These are phyloP conservation scores for Botrytis aclada DNA, from an alignment of 2,329 filamentous ascomycete genomes.

Conservation along the genomic window DNA sequence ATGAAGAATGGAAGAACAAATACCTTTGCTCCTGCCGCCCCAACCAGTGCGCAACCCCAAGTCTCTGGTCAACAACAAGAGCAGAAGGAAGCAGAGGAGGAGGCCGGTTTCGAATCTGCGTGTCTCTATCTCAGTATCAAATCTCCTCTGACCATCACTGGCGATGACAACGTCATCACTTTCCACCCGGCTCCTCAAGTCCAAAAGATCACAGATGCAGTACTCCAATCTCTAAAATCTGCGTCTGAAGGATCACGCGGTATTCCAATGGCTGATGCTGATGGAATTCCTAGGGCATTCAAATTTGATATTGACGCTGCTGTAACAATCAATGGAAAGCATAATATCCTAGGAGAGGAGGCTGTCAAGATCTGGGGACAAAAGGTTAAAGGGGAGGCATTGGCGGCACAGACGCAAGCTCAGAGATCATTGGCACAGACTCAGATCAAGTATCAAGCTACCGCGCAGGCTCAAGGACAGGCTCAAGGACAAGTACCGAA, in stretches of 20 bases:
- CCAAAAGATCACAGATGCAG: conserved; percentile 43
- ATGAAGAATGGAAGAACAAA: background rate
- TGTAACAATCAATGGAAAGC: conserved; percentile 44
- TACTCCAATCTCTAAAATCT: conserved; percentile 46
- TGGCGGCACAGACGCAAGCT: background rate
- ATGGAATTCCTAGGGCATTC: conserved; percentile 44
- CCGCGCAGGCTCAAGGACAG: background rate
- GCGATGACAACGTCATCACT: conserved; percentile 48
- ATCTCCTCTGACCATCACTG: conserved; percentile 46
- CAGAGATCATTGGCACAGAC: background rate
- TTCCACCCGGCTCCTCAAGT: conserved; percentile 43
- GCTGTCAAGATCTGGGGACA: background rate
- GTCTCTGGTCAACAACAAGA: conserved; percentile 71
- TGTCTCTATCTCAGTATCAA: conserved; percentile 44
- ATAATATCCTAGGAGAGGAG: conserved; percentile 45
- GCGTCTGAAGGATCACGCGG: conserved; percentile 42
- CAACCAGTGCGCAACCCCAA: conserved; percentile 80
- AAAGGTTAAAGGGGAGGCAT: background rate
- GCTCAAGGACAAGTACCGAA: background rate
- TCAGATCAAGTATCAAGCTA: background rate
- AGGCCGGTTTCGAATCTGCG: conserved; percentile 40
- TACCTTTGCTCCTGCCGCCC: background rate
- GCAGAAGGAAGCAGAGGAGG: conserved; percentile 68
- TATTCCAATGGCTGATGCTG: conserved; percentile 47
- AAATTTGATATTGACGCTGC: conserved; percentile 47